Evolutionary conservation across 2,329 filamentous ascomycete genomes (phyloP).

Genomic region (Fusarium brachygibbosum): DNA sequence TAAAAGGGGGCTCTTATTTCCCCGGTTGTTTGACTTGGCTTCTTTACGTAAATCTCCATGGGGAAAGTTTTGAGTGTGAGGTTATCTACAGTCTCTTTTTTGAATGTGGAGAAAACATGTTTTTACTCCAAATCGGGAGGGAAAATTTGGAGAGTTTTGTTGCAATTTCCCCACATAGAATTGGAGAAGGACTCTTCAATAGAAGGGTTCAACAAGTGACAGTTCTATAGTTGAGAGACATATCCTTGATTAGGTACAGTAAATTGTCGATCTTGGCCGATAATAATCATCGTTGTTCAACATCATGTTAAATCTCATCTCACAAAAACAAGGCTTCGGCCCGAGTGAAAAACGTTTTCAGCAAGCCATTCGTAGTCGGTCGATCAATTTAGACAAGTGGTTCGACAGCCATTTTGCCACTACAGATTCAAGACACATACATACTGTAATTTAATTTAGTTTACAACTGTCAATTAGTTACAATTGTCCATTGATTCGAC

Average conservation of each 20-base stretch:
- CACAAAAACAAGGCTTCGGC: neutral
- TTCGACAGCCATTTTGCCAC: slow-evolving; percentile 2
- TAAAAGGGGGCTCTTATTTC: neutral
- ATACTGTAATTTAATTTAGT: neutral
- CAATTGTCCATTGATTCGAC: neutral
- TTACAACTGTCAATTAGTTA: neutral
- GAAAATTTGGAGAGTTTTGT: slow-evolving; percentile 2
- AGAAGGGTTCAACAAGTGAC: neutral
- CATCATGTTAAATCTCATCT: neutral
- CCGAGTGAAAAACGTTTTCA: slow-evolving; percentile 1
- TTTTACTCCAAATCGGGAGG: slow-evolving; percentile 1
- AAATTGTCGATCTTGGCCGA: neutral
- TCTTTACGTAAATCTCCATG: slow-evolving; percentile 42
- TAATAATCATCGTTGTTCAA: neutral
- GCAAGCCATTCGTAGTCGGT: neutral
- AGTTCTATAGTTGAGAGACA: neutral
- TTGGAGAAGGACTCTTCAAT: neutral
- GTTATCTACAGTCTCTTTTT: neutral
- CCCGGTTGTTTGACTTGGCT: slow-evolving; percentile 10
- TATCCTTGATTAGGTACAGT: neutral
- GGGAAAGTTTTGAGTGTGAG: slow-evolving; percentile 22
- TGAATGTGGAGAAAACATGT: slow-evolving; percentile 6
- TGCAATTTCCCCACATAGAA: slow-evolving; percentile 1
- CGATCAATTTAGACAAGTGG: neutral
- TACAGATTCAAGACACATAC: neutral